Percentiles rank a stretch among this genome's conserved stretches.
Conservation (phyloP, 495 filamentous ascomycete species). For the Pseudomonodictys pantanalensis region DNA sequence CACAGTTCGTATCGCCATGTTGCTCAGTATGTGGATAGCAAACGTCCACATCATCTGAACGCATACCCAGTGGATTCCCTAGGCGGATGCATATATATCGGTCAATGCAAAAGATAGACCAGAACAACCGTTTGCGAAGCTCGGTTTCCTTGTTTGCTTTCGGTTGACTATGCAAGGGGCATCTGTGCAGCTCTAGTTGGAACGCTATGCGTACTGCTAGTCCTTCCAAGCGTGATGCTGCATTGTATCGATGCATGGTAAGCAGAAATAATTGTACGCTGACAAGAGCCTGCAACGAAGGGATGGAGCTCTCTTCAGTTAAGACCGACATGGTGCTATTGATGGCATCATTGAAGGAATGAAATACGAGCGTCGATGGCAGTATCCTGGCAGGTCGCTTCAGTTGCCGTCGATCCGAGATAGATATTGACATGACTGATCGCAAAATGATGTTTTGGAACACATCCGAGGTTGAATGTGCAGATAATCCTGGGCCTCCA, state of each 20-base stretch:
- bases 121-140: conserved; percentile 50
- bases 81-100: conserved; percentile 51
- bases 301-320: conserved; percentile 42
- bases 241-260: conserved; percentile 49
- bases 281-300: conserved; percentile 47
- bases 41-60: conserved; percentile 54
- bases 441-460: conserved; percentile 42
- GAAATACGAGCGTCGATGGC: conserved; percentile 42
- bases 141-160: conserved; percentile 42
- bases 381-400: conserved; percentile 11
- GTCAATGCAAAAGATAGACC: conserved; percentile 52
- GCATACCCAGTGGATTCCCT: conserved; percentile 50
- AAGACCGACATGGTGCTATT: conserved; percentile 42
- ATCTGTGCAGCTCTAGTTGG: conserved; percentile 51
- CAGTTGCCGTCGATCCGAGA: conserved; percentile 14
- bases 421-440: conserved; percentile 49
- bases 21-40: conserved; percentile 43
- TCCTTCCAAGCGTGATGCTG: conserved; percentile 50
- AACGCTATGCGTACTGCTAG: conserved; percentile 49
- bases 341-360: conserved; percentile 40
- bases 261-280: conserved; percentile 48
- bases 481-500: conserved; percentile 21
- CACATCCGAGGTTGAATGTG: neutral
- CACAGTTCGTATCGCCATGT: neutral
- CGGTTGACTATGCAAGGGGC: conserved; percentile 46